Evolutionary conservation across 441 rosid genomes (phyloP).

Genomic region (Pelargonium citronellum): DNA sequence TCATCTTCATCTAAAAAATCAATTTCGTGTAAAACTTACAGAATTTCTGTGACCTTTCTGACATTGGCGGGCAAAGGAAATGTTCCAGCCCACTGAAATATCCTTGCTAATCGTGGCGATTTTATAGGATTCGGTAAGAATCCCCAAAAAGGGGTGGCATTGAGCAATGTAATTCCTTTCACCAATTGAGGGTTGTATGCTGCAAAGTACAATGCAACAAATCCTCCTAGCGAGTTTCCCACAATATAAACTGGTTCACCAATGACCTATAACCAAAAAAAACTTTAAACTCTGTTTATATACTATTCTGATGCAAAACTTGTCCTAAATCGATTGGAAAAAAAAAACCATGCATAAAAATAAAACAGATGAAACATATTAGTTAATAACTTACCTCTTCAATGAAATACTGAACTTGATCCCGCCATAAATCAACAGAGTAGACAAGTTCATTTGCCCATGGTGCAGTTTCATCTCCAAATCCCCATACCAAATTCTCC

Average conservation of each 20-base stretch:
- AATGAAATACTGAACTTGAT: slow-evolving; percentile 67
- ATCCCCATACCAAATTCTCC: slow-evolving; percentile 58
- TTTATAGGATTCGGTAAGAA: slow-evolving; percentile 72
- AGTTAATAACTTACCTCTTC: slow-evolving; percentile 45
- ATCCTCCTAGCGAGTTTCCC: slow-evolving; percentile 94
- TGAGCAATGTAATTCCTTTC: slow-evolving; percentile 80
- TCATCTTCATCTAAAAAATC: too few species aligned
- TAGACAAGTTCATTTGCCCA: slow-evolving; percentile 78
- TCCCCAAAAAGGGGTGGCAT: slow-evolving; percentile 96
- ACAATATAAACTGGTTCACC: slow-evolving; percentile 85
- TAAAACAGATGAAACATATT: background rate
- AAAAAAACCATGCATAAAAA: background rate
- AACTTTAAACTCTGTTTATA: background rate
- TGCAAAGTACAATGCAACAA: slow-evolving; percentile 71
- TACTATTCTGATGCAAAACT: background rate
- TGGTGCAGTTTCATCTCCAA: slow-evolving; percentile 68
- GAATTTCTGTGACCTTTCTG: slow-evolving; percentile 58
- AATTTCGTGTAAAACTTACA: too few species aligned
- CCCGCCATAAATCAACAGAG: slow-evolving; percentile 79
- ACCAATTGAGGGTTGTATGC: slow-evolving; percentile 73
- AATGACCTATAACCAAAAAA: slow-evolving; percentile 46
- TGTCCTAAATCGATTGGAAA: background rate
- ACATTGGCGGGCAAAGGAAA: slow-evolving; percentile 75
- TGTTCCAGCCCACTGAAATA: slow-evolving; percentile 85
- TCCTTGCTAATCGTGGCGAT: slow-evolving; percentile 61